Base-by-base conservation (phyloP, 768 basidiomycete species). In the Termitomyces sp. region DNA sequence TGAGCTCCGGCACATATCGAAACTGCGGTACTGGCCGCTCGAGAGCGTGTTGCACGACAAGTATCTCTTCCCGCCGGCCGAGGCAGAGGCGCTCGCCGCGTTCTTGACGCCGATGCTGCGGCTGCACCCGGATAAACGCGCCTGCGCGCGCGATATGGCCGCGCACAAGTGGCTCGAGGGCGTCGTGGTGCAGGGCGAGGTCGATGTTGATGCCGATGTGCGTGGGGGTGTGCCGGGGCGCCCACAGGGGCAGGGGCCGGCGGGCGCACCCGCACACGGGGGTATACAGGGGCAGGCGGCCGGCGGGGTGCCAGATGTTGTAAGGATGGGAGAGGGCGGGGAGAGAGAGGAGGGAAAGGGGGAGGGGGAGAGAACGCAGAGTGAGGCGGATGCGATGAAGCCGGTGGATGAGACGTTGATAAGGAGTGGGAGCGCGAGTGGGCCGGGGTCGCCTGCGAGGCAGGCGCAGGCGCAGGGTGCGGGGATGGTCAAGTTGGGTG, bases 1-100 rank as follows among this genome's bases (percentile, higher is more conserved):
- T 58, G 95, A 98, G 74, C 84, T 98, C 33, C 87, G 94, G 8
- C 93, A 96, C 66, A 98, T 98, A 69, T 88, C 87, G 72, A 95
- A 96, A 71, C 80, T 98, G 41, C 88, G 95, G 14, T 96, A 83
- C 73, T 98, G 93, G 93, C 91, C 92, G 5, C 80, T 95, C 30
- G 82, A 85, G 0, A 73, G 85, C 10, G 92, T 95, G 23, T 73
- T 94, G 58, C 87, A 91, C 67, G 95, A 99, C 79, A 98, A 99
- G 76, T 98, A 98, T 75, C 84, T 97, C 57, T 93, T 99, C 69
- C 87, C 93, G 1, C 82, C 83, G 52, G 74, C 81, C 5, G 94
- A 95, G 54, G 92, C 96, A 1, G 89, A 91, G 46, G 77, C 83
- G 41, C 87, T 98, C 61, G 82, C 88, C 2, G 80, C 84, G 1